A percentile compares a stretch with the other conserved stretches of the same genome.
These are phyloP conservation scores for Paxillus ammoniavirescens DNA, from an alignment of 768 basidiomycete genomes.

Conservation along the genomic window DNA sequence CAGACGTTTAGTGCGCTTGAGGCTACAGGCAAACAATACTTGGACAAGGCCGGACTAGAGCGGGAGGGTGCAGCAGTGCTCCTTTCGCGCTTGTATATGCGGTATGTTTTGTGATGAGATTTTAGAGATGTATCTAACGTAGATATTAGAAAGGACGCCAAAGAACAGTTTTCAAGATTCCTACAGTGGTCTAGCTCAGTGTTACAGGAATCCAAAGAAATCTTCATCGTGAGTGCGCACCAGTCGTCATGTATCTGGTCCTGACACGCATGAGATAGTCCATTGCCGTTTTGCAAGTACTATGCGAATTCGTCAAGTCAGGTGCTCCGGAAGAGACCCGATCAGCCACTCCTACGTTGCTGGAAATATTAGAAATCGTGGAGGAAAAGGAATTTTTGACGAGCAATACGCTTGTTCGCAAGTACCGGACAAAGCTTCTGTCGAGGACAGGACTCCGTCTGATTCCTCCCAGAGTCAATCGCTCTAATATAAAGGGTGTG, in stretches of 20 bases:
- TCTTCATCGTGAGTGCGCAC: conserved; percentile 47
- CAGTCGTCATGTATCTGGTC: not conserved
- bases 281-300: conserved; percentile 64
- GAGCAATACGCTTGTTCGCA: conserved; percentile 66
- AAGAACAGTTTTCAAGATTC: conserved; percentile 49
- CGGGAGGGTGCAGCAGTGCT: conserved; percentile 79
- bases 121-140: conserved; percentile 9
- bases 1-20: conserved; percentile 60
- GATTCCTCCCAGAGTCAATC: conserved; percentile 47
- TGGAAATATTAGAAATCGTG: conserved; percentile 45
- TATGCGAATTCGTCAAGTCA: conserved; percentile 70
- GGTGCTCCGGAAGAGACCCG: conserved; percentile 55
- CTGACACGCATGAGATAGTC: conserved; percentile 39
- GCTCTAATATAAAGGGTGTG: conserved; percentile 42
- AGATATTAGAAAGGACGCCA: conserved; percentile 55
- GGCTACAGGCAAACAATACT: conserved; percentile 50
- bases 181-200: conserved; percentile 43
- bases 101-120: conserved; percentile 42
- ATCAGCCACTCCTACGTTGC: conserved; percentile 40
- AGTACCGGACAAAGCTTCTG: conserved; percentile 63
- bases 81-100: conserved; percentile 78
- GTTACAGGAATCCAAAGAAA: conserved; percentile 39
- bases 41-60: conserved; percentile 76
- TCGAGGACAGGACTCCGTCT: conserved; percentile 63
- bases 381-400: conserved; percentile 40